Evolutionary conservation across 306 rosid genomes (phyloP).

Genomic region (Purshia tridentata): DNA sequence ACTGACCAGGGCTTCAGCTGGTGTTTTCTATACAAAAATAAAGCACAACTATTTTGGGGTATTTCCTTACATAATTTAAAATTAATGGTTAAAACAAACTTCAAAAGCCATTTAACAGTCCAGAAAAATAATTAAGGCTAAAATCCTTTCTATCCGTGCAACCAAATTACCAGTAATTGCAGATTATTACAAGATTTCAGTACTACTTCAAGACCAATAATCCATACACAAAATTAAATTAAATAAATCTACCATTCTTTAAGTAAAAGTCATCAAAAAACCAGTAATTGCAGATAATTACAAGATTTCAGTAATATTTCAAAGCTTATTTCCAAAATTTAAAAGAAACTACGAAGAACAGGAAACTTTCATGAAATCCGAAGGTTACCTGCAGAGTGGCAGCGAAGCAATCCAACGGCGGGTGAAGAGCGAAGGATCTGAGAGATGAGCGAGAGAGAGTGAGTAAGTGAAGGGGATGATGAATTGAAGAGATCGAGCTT

Average conservation of each 20-base stretch:
- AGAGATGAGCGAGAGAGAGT: neutral
- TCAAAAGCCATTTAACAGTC: neutral
- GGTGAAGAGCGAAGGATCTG: neutral
- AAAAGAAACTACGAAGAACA: neutral
- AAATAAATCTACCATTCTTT: neutral
- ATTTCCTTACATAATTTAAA: neutral
- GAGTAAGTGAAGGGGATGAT: neutral
- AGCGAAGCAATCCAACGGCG: neutral
- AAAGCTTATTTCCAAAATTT: no score
- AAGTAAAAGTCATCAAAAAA: neutral
- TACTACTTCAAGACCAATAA: neutral
- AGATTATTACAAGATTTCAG: no score
- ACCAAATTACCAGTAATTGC: no score
- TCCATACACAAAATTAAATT: neutral
- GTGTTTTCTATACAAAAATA: no score
- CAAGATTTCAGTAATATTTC: neutral
- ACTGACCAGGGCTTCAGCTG: no score
- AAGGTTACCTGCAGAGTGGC: neutral
- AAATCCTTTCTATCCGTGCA: no score
- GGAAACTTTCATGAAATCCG: neutral
- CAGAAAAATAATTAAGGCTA: no score
- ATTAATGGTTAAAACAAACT: neutral
- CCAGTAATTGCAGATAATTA: neutral
- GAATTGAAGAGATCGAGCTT: neutral
- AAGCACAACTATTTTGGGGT: neutral